phyloP scores from a whole-genome alignment of 176 grass and related monocot species.

The Typha latifolia region DNA sequence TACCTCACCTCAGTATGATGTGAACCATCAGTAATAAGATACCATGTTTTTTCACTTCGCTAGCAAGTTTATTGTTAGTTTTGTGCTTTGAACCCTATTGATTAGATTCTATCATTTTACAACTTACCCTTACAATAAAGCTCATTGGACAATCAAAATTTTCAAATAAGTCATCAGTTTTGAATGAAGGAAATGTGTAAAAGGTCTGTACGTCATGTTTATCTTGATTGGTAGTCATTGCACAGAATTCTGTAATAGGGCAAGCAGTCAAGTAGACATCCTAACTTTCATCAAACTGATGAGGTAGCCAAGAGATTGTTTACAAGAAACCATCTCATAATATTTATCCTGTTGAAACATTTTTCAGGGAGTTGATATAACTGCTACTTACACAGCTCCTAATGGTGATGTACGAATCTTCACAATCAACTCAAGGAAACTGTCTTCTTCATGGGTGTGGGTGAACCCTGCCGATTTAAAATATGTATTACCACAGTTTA shows the following conservation, averaged over 20 bases:
- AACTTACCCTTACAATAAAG: neutral
- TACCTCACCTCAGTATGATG: neutral
- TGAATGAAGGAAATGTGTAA: too few relatives aligned
- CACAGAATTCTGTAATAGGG: too few relatives aligned
- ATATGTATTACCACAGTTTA: neutral
- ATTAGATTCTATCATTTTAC: neutral
- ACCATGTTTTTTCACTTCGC: neutral
- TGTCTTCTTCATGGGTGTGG: slow-evolving; percentile 48
- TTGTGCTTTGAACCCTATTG: neutral
- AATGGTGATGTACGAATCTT: slow-evolving; percentile 49
- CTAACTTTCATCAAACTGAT: neutral
- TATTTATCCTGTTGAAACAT: neutral
- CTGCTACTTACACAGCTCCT: slow-evolving; percentile 41
- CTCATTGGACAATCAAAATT: neutral
- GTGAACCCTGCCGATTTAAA: slow-evolving; percentile 26
- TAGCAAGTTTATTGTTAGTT: neutral
- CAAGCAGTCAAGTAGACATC: neutral
- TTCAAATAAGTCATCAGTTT: neutral
- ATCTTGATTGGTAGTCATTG: too few relatives aligned
- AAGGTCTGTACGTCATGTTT: too few relatives aligned
- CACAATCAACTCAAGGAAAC: slow-evolving; percentile 45
- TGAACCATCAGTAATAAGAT: neutral
- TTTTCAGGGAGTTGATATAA: slow-evolving; percentile 22
- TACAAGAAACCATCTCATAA: neutral
- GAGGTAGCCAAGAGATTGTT: neutral